These are phyloP conservation scores for Fusarium kyushuense DNA, from an alignment of 2,329 filamentous ascomycete genomes.

Conservation along the genomic window DNA sequence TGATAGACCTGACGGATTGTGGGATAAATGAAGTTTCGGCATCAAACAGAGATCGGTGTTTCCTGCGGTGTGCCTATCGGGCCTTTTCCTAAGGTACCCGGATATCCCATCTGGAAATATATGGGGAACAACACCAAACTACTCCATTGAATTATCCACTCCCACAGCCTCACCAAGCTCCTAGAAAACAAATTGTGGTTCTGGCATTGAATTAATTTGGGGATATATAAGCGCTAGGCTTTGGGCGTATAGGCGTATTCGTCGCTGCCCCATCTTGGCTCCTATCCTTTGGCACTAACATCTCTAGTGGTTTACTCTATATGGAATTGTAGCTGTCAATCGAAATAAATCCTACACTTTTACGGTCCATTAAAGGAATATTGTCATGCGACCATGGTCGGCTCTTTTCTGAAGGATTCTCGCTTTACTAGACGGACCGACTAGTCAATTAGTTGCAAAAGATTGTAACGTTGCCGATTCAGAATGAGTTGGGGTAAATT, in stretches of 20 bases:
- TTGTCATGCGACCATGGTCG: neutral
- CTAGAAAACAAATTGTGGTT: neutral
- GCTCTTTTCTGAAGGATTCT: neutral
- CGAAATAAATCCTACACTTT: neutral
- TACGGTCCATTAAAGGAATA: neutral
- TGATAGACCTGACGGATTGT: rapidly evolving
- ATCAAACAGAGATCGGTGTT: neutral
- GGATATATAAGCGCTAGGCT: neutral
- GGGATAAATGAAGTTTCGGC: neutral
- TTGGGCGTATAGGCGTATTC: too few species aligned
- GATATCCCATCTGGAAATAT: neutral
- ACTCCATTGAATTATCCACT: neutral
- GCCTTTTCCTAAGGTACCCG: neutral
- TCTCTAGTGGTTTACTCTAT: neutral
- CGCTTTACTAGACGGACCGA: neutral
- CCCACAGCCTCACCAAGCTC: neutral
- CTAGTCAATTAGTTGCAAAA: too few species aligned
- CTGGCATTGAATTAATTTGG: neutral
- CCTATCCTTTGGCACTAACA: too few species aligned
- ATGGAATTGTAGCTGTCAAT: neutral
- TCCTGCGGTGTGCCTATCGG: neutral
- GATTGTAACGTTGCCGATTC: too few species aligned
- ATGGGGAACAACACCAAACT: neutral
- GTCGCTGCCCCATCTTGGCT: too few species aligned
- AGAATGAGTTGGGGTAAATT: neutral